Evolutionary conservation across 148 eudicot species (phyloP), one percentile per base, ranked within the genome.

Genomic region (Rhododendron mucronatum): DNA sequence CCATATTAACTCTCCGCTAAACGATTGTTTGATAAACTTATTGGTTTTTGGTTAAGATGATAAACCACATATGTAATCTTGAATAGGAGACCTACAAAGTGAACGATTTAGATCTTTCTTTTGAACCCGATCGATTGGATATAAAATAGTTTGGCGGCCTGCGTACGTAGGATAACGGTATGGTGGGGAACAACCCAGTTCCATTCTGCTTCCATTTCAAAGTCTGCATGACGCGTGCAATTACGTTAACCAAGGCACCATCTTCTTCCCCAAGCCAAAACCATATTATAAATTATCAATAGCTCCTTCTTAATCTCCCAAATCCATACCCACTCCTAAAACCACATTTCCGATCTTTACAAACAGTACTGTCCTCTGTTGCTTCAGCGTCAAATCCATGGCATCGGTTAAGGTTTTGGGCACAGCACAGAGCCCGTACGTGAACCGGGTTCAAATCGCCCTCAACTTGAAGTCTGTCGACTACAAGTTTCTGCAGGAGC

Each of bases 401-500:
- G 87, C 85, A 5, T 20, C 13, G 44, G 87, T 90, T 80, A 87
- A 89, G 73, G 80, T 90, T n/a, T 5, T 90, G 0, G 92, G 92
- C 6, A 18, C 74, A 37, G 37, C 82, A 69, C 74, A 76, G 15
- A 90, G 90, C 78, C 90, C 92, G 3, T 90, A n/a, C 73, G 86
- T 85, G 74, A 26, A 63, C 59, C 78, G 92, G 65, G 84, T 65
- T 50, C 79, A 53, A 51, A 87, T 91, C 12, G 92, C 92, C 26
- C 88, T 89, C 12, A 91, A 89, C 79, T 11, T 92, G 5, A 94
- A 94, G 51, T 84, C 86, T 0, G 35, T 92, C 0, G 88, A 84
- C 1, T 91, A 89, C 18, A 91, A 94, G 83, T 92, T 89, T 41
- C 8, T 88, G 0, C 76, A 39, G 41, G 91, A 91, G 86, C 86